Base-by-base conservation (phyloP, 2,329 filamentous ascomycete species). In the Cercospora janseana region DNA sequence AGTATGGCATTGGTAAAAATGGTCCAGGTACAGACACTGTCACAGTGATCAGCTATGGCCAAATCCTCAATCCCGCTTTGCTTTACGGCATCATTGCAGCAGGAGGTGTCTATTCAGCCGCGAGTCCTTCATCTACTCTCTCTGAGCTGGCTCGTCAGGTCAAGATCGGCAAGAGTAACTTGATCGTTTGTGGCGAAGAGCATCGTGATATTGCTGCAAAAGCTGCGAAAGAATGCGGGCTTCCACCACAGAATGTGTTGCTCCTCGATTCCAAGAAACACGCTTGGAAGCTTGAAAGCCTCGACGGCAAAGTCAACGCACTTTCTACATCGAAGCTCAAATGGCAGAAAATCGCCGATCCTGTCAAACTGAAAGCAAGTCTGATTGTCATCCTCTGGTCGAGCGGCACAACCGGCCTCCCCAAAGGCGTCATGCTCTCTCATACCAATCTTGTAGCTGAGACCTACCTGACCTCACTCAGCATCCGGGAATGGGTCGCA, bases 21-120 rank as follows among this genome's bases (percentile, higher is more conserved):
- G 78, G 79, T 0, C 69, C 74, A 0, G 73, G 69, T 27, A 72
- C 72, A 44, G 77, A 82, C 56, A 75, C 82, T 4, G 76, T 82
- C 10, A 75, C 81, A 3, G 72, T 76, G 13, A 75, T 83, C 21
- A 79, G 77, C 1, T 75, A 76, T 0, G 81, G 81, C 2, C 77
- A 83, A 56, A 75, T 75, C 37, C 69, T 81, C 4, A 69, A 83
- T 0, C 74, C 79, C 0, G 70, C 75, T 9, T 56, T 80, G 1
- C 79, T 80, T 60, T 83, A 74, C 55, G 77, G 75, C 10, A 74
- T 81, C 45, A 70, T 84, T 37, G 80, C 78, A 3, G 79, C 80
- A 2, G 80, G 76, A 1, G 81, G 79, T 13, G 73, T 84, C 20
- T 83, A 80, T 58, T 79, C 78, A 5, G 75, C 78, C 4, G 78